phyloP scores from a whole-genome alignment of 768 basidiomycete genomes.

The Boletellus emodensis region DNA sequence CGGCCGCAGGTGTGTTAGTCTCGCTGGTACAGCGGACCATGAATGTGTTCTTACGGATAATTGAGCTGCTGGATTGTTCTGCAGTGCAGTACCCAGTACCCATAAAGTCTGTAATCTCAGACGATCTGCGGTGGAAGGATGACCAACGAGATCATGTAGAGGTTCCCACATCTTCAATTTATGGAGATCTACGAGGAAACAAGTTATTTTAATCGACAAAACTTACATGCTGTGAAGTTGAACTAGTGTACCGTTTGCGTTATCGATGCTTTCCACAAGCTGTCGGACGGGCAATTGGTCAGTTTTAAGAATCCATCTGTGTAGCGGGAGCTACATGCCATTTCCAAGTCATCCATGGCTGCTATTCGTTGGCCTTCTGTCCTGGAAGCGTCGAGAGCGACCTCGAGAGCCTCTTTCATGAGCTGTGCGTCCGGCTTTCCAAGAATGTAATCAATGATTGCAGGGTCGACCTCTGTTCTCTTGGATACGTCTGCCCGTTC shows the following conservation, averaged over 20 bases:
- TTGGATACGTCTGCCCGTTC: slow-evolving; percentile 32
- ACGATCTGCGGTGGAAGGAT: slow-evolving; percentile 49
- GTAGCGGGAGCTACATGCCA: slow-evolving; percentile 47
- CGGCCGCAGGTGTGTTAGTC: neutral
- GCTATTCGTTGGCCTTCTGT: slow-evolving; percentile 56
- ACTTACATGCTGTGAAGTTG: neutral
- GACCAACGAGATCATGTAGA: slow-evolving; percentile 58
- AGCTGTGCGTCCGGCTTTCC: slow-evolving; percentile 77
- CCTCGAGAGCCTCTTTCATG: slow-evolving; percentile 76
- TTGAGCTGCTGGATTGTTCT: slow-evolving; percentile 87
- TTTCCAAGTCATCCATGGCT: slow-evolving; percentile 82
- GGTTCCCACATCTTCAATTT: slow-evolving; percentile 78
- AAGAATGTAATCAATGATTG: slow-evolving; percentile 79
- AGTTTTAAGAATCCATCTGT: neutral
- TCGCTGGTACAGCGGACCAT: neutral
- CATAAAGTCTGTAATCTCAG: slow-evolving; percentile 71
- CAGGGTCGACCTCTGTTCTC: slow-evolving; percentile 66
- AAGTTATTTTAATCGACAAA: neutral
- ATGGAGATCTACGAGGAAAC: slow-evolving; percentile 53
- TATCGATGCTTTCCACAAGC: slow-evolving; percentile 87
- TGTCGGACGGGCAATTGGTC: slow-evolving; percentile 25
- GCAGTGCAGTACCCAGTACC: slow-evolving; percentile 85
- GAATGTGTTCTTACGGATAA: slow-evolving; percentile 48
- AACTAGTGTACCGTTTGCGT: slow-evolving; percentile 61
- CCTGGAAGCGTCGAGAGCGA: slow-evolving; percentile 54